Percentiles rank a stretch among this genome's conserved stretches.
These are phyloP conservation scores for Trichomonas gallinae DNA, from an alignment of 208 protist species.

Conservation along the genomic window DNA sequence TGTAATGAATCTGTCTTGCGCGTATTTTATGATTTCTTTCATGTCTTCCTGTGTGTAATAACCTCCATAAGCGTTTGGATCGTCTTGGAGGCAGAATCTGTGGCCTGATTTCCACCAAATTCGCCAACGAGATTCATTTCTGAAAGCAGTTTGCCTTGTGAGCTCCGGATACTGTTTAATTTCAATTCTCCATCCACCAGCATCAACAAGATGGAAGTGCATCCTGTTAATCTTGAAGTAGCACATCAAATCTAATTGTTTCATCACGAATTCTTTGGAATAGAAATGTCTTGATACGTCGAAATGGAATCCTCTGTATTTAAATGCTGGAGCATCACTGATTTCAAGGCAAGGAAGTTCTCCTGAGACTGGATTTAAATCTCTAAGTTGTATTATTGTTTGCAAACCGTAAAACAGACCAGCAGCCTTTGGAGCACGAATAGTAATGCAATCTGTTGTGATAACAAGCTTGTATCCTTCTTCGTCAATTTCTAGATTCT, in stretches of 20 bases:
- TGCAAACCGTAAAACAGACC: background rate
- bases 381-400: background rate
- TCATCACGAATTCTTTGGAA: background rate
- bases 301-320: background rate
- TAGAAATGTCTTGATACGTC: background rate
- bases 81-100: background rate
- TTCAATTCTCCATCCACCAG: background rate
- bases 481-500: background rate
- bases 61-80: background rate
- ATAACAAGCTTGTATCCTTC: background rate
- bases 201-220: background rate
- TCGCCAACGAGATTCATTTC: background rate
- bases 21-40: background rate
- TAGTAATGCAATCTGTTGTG: background rate
- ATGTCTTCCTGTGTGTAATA: conserved; percentile 2
- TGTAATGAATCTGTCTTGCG: background rate
- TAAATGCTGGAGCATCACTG: background rate
- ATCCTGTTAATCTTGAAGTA: background rate
- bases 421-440: background rate
- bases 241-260: background rate
- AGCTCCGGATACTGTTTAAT: background rate
- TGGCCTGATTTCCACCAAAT: background rate
- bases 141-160: background rate
- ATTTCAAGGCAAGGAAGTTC: background rate
- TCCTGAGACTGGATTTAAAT: background rate